Base-by-base conservation (phyloP, 768 basidiomycete genomes). In the Pisolithus marmoratus region DNA sequence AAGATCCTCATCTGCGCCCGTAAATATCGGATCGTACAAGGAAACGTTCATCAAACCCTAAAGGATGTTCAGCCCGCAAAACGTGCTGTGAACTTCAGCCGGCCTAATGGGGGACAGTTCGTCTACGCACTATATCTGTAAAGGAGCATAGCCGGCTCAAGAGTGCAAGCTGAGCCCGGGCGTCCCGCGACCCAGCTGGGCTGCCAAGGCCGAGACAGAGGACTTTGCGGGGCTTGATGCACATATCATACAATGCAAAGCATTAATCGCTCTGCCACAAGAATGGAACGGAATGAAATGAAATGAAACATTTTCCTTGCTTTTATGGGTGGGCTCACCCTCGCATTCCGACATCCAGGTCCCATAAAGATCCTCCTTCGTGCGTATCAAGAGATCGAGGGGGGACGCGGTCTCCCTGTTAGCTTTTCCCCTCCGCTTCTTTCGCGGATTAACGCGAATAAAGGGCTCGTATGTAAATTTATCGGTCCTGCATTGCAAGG, bases 121-220 rank as follows among this genome's bases (percentile, higher is more conserved):
- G 46, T 43, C 20, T 53, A 83, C 86, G 65, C 68, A 90, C 87
- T 52, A 89, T 77, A 43, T 73, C 60, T n/a, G 84, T 69, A 54
- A 62, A 60, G 48, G 77, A 65, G 63, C 80, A 84, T 36, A 80
- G 64, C 50, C 74, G 72, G 41, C 79, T 71, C 58, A 90, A 74
- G 60, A 87, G 80, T 19, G 76, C 84, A 26, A 90, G 83, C 57
- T 90, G 87, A 34, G 77, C 78, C 53, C 83, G 78, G 36, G 87
- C 76, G 51, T 79, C 79, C 46, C 71, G 71, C 45, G 85, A 88
- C 38, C 71, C 62, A 17, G 74, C 70, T n/a, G 87, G 87, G 63
- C 84, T 85, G 46, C 87, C 87, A 26, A 90, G 72, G 11, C 87
- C 87, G 14, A 90, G 77, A 64, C 87, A 90, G 38, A 90, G 62